Conservation (phyloP, 495 filamentous ascomycete genomes). For the Trichoderma reesei region DNA sequence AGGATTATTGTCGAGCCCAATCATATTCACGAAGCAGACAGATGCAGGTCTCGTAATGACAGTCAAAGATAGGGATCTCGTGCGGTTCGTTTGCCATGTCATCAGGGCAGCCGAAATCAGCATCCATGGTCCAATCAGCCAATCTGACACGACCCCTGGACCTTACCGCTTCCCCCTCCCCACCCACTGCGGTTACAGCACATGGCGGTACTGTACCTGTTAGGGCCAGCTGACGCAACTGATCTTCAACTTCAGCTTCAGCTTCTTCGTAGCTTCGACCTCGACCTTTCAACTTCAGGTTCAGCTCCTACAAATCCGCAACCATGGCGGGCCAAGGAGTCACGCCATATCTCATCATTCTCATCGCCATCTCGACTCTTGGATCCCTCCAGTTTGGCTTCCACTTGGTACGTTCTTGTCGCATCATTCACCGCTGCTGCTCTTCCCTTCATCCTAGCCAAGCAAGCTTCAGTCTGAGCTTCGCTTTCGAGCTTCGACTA, state of each 20-base stretch:
- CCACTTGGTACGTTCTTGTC: constrained; percentile 57
- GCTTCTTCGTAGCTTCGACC: neutral
- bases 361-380: constrained; percentile 55
- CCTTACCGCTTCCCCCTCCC: too few species aligned
- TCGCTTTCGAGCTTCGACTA: too few species aligned
- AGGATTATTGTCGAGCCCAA: neutral
- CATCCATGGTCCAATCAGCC: too few species aligned
- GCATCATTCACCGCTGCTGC: constrained; percentile 7
- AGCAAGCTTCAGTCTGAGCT: neutral
- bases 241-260: neutral
- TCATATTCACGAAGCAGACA: too few species aligned
- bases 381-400: constrained; percentile 91
- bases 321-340: constrained; percentile 7
- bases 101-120: too few species aligned
- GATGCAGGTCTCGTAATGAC: too few species aligned
- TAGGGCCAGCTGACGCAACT: neutral
- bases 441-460: neutral
- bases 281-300: neutral
- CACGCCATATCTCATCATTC: constrained; percentile 46
- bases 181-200: too few species aligned
- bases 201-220: neutral
- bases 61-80: too few species aligned
- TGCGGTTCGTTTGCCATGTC: too few species aligned
- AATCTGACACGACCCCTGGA: too few species aligned
- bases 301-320: neutral